These are phyloP conservation scores for Phallus indusiatus DNA, from an alignment of 768 basidiomycete species.

Conservation along the genomic window DNA sequence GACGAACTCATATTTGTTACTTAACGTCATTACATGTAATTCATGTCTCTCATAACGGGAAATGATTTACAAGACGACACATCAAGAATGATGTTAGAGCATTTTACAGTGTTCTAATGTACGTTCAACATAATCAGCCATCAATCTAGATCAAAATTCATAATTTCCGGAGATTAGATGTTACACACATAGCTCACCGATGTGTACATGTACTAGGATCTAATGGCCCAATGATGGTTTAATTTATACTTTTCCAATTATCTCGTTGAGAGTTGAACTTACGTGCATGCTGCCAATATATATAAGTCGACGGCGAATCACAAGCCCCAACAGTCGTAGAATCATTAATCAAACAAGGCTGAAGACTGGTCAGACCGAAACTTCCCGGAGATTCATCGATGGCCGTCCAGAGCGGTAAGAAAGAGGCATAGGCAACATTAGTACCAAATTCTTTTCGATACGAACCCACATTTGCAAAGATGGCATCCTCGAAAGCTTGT, in stretches of 20 bases:
- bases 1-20: too few species aligned
- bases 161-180: too few species aligned
- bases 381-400: background rate
- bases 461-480: background rate
- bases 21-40: too few species aligned
- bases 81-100: background rate
- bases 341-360: background rate
- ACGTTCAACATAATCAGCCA: constrained; percentile 3
- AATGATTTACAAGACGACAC: background rate
- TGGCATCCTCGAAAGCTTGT: constrained; percentile 6
- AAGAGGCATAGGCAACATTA: background rate
- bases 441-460: background rate
- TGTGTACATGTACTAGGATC: constrained; percentile 4
- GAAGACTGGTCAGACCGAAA: background rate
- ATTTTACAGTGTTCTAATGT: background rate
- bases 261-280: background rate
- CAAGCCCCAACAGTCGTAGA: constrained; percentile 1
- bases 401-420: background rate
- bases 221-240: background rate
- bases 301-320: background rate
- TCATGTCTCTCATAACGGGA: background rate
- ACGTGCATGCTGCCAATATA: constrained; percentile 3
- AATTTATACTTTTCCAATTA: background rate
- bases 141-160: background rate
- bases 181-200: background rate